These are phyloP conservation scores for Centrapalus pauciflorus DNA, from an alignment of 129 eudicot genomes.

Conservation along the genomic window DNA sequence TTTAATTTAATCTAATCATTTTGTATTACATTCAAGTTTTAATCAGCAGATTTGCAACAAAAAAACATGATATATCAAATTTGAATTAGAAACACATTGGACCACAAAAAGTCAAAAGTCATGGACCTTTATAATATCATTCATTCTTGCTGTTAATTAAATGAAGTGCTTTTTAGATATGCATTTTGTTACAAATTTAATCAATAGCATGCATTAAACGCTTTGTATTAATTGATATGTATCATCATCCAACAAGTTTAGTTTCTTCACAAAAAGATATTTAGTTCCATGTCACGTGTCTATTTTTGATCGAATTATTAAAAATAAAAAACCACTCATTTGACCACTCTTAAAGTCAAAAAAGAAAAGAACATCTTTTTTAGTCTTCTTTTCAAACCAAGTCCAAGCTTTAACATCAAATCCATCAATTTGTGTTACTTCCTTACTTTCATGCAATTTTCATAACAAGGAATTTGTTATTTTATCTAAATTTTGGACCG, in stretches of 20 bases:
- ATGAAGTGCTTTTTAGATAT: slow-evolving; percentile 5
- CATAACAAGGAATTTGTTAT: no score
- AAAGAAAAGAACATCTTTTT: not conserved
- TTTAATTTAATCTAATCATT: not conserved
- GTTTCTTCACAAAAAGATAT: not conserved
- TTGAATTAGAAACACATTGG: slow-evolving; percentile 12
- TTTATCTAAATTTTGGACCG: no score
- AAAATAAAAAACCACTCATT: not conserved
- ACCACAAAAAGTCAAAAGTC: slow-evolving; percentile 29
- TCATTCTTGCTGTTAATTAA: not conserved
- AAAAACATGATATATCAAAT: not conserved
- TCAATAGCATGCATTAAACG: slow-evolving; percentile 6
- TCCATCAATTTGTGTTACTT: no score
- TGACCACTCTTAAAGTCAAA: no score
- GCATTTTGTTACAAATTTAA: not conserved
- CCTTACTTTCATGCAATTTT: no score
- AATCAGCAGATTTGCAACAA: not conserved
- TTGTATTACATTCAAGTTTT: not conserved
- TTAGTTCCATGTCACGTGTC: not conserved
- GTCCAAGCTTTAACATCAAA: no score
- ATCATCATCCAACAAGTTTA: not conserved
- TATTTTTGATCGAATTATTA: not conserved
- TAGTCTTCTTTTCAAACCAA: no score
- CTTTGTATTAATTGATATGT: not conserved
- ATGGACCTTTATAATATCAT: slow-evolving; percentile 1